Evolutionary conservation across 1,284 basidiomycete species (phyloP), one percentile per base, ranked within the genome.

Genomic region (Austroboletus olivaceoglutinosus): DNA sequence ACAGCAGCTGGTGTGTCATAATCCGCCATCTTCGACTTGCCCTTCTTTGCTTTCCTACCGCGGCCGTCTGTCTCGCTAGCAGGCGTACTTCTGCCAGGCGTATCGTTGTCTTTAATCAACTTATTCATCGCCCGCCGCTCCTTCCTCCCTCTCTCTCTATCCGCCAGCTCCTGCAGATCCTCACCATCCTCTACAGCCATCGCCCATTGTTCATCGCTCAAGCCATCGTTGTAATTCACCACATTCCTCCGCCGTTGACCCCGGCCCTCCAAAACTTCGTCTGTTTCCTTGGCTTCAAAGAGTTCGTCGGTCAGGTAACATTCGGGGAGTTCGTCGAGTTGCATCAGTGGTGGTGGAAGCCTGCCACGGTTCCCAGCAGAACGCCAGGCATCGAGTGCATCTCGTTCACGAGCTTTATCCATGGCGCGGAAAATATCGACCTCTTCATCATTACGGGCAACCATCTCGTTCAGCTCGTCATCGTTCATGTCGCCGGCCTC

Each of bases 401-500:
- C 82, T 18, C 84, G 83, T 41, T 90, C 85, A 29, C 97, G 85
- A 63, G 93, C 82, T 18, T 80, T 63, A 65, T 99, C 97, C 77
- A 99, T 89, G 52, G 87, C 77, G 6, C 86, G 79, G 80, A 97
- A 99, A 53, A 91, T 74, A 11, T 70, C 76, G 2, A 78, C 72
- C 69, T 99, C 97, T 19, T 89, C 75, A 15, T 98, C 95, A 8
- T 76, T 81, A 54, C 97, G 89, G 15, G 94, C 85, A 48, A 99
- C 85, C 54, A 98, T 78, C 66, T 93, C 89, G 71, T 99, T 99
- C 58, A 99, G 81, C 69, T 99, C 97, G 25, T 98, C 95, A 63
- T 99, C 96, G 63, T 94, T 95, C 78, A 97, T 90, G 66, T 98
- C 94, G 37, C 93, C 93, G 5, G 89, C 87, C 70, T 95, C 93